A percentile compares a stretch with the other conserved stretches of the same genome.
These are phyloP conservation scores for Boletus tylopilopsis DNA, from an alignment of 768 basidiomycete species.

Conservation along the genomic window DNA sequence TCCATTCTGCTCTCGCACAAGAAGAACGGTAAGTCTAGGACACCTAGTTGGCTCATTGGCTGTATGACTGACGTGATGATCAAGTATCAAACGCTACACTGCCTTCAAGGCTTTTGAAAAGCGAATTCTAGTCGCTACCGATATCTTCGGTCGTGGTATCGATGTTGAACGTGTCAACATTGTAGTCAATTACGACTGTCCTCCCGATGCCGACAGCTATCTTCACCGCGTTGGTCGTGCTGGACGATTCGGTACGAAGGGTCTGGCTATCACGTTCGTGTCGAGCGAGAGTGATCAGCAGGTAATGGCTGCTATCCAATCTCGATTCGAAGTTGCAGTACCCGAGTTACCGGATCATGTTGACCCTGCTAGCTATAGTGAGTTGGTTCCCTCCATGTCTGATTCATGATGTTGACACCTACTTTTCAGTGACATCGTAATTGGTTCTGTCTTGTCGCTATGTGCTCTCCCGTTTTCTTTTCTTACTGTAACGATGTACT, in stretches of 20 bases:
- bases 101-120: slow-evolving; percentile 99
- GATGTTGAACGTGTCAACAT: slow-evolving; percentile 99
- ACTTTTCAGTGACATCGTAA: slow-evolving; percentile 43
- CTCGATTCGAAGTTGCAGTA: slow-evolving; percentile 95
- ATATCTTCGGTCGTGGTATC: slow-evolving; percentile 99
- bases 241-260: slow-evolving; percentile 98
- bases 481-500: slow-evolving; percentile 24
- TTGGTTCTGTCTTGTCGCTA: slow-evolving; percentile 17
- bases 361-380: slow-evolving; percentile 93
- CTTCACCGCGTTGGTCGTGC: slow-evolving; percentile 99
- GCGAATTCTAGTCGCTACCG: slow-evolving; percentile 96
- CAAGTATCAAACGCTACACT: slow-evolving; percentile 89
- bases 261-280: slow-evolving; percentile 96
- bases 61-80: slow-evolving; percentile 4
- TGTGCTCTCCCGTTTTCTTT: slow-evolving; percentile 6
- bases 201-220: slow-evolving; percentile 96
- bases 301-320: slow-evolving; percentile 93
- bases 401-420: background rate
- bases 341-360: slow-evolving; percentile 92
- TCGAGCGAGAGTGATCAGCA: slow-evolving; percentile 89
- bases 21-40: slow-evolving; percentile 79
- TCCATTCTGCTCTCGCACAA: slow-evolving; percentile 92
- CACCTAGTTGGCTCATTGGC: background rate
- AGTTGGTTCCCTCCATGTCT: slow-evolving; percentile 31
- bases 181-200: slow-evolving; percentile 98